Percentiles rank a stretch among this genome's conserved stretches.
These are phyloP conservation scores for Talaromyces sp. DNA, from an alignment of 2,329 filamentous ascomycete species.

Conservation along the genomic window DNA sequence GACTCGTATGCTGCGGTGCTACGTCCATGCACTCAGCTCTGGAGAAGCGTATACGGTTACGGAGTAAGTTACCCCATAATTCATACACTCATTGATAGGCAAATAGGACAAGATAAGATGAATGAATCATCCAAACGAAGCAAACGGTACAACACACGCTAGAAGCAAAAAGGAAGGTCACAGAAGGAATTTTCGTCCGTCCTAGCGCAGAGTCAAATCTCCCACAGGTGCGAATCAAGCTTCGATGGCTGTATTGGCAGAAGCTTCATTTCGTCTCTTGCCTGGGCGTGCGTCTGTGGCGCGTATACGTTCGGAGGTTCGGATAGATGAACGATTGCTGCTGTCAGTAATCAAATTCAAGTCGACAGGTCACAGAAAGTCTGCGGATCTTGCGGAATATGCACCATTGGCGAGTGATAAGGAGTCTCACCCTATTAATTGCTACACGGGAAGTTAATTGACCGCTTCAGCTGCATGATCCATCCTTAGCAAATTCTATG, in stretches of 20 bases:
- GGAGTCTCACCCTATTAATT: neutral
- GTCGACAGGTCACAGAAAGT: no score
- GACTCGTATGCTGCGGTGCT: no score
- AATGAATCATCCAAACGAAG: neutral
- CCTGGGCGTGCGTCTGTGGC: neutral
- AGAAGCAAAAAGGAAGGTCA: conserved; percentile 7
- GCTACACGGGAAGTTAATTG: neutral
- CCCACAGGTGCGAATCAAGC: neutral
- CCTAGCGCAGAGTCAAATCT: neutral
- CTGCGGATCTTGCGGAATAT: neutral
- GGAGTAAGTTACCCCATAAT: no score
- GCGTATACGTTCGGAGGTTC: neutral
- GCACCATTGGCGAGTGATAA: neutral
- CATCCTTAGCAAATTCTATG: neutral
- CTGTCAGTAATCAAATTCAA: no score
- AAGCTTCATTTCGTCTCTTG: neutral
- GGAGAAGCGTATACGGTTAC: no score
- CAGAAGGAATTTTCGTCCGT: neutral
- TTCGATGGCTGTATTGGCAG: neutral
- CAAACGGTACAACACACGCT: neutral
- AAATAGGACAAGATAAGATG: neutral
- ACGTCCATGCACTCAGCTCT: no score
- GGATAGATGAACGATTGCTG: no score
- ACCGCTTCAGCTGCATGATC: neutral
- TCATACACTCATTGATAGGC: no score